Conservation (phyloP, 2,329 filamentous ascomycete genomes). For the Chalaropsis thielavioides region DNA sequence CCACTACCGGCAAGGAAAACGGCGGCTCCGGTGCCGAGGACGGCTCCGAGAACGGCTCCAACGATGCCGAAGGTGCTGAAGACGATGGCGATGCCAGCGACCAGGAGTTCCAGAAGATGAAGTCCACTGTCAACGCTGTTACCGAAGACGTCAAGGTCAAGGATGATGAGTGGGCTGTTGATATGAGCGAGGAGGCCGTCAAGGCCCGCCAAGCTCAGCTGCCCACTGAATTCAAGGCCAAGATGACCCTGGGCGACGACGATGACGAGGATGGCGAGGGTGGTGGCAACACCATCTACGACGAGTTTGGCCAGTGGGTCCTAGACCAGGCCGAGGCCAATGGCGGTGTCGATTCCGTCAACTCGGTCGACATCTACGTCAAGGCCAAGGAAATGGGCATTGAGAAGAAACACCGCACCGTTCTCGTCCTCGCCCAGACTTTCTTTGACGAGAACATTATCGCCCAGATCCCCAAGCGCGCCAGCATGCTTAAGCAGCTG, state of each 20-base stretch:
- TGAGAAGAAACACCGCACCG: slow-evolving; percentile 83
- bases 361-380: slow-evolving; percentile 82
- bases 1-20: slow-evolving; percentile 42
- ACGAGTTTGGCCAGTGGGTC: slow-evolving; percentile 88
- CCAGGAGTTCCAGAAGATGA: slow-evolving; percentile 80
- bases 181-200: slow-evolving; percentile 90
- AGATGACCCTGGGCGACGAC: slow-evolving; percentile 68
- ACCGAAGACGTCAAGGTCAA: slow-evolving; percentile 47
- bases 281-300: slow-evolving; percentile 63
- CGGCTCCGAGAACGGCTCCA: slow-evolving; percentile 35
- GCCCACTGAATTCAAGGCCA: slow-evolving; percentile 86
- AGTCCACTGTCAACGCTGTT: slow-evolving; percentile 39
- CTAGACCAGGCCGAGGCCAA: slow-evolving; percentile 55
- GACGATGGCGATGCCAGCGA: slow-evolving; percentile 53
- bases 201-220: slow-evolving; percentile 86
- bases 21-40: slow-evolving; percentile 47
- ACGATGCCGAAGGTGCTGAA: slow-evolving; percentile 31
- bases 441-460: slow-evolving; percentile 84
- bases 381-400: slow-evolving; percentile 96
- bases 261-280: slow-evolving; percentile 71
- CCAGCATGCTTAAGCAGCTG: slow-evolving; percentile 78
- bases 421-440: slow-evolving; percentile 82
- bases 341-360: slow-evolving; percentile 62
- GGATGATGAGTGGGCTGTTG: slow-evolving; percentile 89
- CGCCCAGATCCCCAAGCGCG: slow-evolving; percentile 73